phyloP scores from a whole-genome alignment of 2,329 filamentous ascomycete genomes.

The Aspergillus uvarum region DNA sequence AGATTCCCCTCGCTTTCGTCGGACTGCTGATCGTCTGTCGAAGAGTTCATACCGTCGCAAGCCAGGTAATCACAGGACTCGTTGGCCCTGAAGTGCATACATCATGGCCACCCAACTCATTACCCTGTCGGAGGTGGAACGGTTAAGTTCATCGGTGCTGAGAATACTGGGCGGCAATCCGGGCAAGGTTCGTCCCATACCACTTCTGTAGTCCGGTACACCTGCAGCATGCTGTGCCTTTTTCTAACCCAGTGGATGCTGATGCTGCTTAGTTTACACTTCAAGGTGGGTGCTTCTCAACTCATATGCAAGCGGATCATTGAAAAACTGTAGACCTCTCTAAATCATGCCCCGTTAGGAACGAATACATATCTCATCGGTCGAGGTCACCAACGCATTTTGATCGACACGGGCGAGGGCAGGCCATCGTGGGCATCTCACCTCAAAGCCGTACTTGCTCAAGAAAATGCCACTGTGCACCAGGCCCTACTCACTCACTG shows the following conservation, averaged over 20 bases:
- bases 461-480: constrained; percentile 69
- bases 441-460: constrained; percentile 62
- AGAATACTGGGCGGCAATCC: constrained; percentile 90
- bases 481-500: constrained; percentile 81
- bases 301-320: neutral
- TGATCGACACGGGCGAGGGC: constrained; percentile 91
- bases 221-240: neutral
- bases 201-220: neutral
- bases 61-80: neutral
- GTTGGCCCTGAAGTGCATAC: neutral
- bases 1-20: neutral
- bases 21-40: neutral
- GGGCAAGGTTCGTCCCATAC: constrained; percentile 60
- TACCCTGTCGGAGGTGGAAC: constrained; percentile 70
- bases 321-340: neutral
- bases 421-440: constrained; percentile 68
- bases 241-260: neutral
- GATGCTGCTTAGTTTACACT: constrained; percentile 52
- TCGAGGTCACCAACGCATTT: constrained; percentile 67
- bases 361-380: constrained; percentile 96
- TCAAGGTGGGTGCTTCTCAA: constrained; percentile 48
- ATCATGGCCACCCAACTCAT: constrained; percentile 63
- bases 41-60: neutral
- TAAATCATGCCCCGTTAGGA: constrained; percentile 42
- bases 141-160: constrained; percentile 74